Base-by-base conservation (phyloP, 371 early-diverging fungal species). In the Chytridiales sp. region DNA sequence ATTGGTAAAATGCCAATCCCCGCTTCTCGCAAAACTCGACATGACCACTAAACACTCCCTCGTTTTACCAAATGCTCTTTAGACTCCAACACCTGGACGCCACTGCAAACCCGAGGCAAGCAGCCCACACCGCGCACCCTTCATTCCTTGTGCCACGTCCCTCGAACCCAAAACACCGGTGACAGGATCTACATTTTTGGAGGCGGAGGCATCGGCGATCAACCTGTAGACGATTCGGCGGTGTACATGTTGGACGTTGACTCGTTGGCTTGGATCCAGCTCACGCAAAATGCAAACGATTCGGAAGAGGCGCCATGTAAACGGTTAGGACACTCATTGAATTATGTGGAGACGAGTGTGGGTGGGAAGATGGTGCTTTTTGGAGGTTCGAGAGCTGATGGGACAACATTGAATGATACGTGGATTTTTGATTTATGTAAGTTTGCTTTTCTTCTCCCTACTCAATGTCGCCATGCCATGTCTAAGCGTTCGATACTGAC, bases 191-290 rank as follows among this genome's bases (percentile, higher is more conserved):
- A 30, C 43, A 27, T 60, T 3, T 50, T 42, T 27, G 61, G 61
- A 19, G 61, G 61, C 17, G 61, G 61, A 27, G 31, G 13, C 13
- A 53, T 31, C 6, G 61, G 61, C 24, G 61, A 52, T 5, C 31
- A 31, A 8, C 27, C 61, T 22, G 44, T 43, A 15, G 21, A 60
- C 0, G 61, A 60, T 26, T 21, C 1, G 26, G 31, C 21, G 21
- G 52, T 60, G 0, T 34, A 51, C 36, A 24, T 26, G 8, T 31
- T 60, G 24, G 53, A 60, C 30, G 48, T 59, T 6, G 57, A 47
- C 47, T 26, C 21, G 57, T 40, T 15, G 1, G 11, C 49, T 46
- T 8, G 9, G 46, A 21, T 11, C n/a, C n/a, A n/a, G n/a, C n/a
- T n/a, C n/a, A n/a, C n/a, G n/a, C n/a, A n/a, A n/a, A n/a, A n/a